Evolutionary conservation across 306 rosid genomes (phyloP).

Genomic region (Prunus persica): DNA sequence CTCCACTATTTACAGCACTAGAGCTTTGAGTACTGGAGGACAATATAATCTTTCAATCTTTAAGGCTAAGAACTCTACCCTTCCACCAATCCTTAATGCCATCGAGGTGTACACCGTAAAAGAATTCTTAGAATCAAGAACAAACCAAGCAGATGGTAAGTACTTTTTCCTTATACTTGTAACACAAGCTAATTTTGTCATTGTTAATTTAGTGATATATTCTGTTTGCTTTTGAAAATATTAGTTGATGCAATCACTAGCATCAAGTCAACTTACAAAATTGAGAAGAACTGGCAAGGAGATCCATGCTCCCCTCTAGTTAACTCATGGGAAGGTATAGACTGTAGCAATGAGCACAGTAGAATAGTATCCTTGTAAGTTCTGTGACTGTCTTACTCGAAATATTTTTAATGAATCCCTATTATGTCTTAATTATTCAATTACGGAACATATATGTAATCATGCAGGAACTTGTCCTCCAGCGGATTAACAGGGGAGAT

Average conservation of each 20-base stretch:
- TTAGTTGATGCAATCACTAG: slow-evolving; percentile 44
- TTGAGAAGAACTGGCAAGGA: slow-evolving; percentile 54
- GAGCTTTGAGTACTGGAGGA: neutral
- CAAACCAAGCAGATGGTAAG: slow-evolving; percentile 11
- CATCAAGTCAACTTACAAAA: slow-evolving; percentile 41
- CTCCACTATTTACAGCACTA: too few relatives aligned
- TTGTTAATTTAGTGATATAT: neutral
- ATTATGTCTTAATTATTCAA: too few relatives aligned
- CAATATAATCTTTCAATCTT: neutral
- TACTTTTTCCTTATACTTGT: neutral
- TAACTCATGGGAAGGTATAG: slow-evolving; percentile 34
- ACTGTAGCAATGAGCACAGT: slow-evolving; percentile 26
- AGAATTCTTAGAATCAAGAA: neutral
- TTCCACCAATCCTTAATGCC: slow-evolving; percentile 54
- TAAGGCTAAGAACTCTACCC: slow-evolving; percentile 19
- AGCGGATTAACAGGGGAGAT: too few relatives aligned
- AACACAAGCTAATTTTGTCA: neutral
- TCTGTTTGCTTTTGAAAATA: neutral
- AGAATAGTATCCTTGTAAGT: slow-evolving; percentile 46
- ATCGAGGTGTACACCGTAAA: slow-evolving; percentile 17
- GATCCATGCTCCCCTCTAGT: slow-evolving; percentile 40
- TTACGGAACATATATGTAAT: too few relatives aligned
- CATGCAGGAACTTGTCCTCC: too few relatives aligned
- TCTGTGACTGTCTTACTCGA: too few relatives aligned
- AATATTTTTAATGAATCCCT: too few relatives aligned